Evolutionary conservation across 2,329 filamentous ascomycete genomes (phyloP), one percentile per base, ranked within the genome.

Genomic region (Stemphylium lycopersici): DNA sequence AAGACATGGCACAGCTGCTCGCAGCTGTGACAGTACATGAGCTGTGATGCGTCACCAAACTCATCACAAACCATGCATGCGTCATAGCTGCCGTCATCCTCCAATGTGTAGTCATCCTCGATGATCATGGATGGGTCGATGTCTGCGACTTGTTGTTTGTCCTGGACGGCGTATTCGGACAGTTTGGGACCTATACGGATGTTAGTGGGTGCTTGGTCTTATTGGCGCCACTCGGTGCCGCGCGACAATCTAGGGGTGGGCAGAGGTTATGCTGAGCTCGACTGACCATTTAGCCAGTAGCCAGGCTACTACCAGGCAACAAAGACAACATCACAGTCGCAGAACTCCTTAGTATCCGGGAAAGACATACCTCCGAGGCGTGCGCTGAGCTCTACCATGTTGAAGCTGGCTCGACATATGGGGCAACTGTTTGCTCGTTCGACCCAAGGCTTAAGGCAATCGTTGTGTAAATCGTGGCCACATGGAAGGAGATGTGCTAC

Each of bases 341-440:
- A 63, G 41, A 52, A 41, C 26, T 55, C 55, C 46, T 38, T 56
- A 45, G 45, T 32, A 52, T 63, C 62, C 56, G 55, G 51, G 58
- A 54, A 58, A 67, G 49, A 70, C 68, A 66, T 84, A 95, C 91
- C 91, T 81, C 91, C 90, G 69, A 92, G 79, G 64, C 83, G 86
- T 70, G 90, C 86, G 75, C 89, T 89, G 58, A 99, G 87, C 73
- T 95, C 87, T 63, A 99, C 93, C 67, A 89, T 80, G 77, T 98
- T 93, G 80, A 99, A 98, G 60, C 84, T 87, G 68, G 91, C 90
- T 65, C 95, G 90, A 78, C 95, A 99, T 76, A 99, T 96, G 40
- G 95, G 95, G 76, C 95, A 99, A 73, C 93, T 97, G 78, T 98
- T 99, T 61, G 95, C 93, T 75, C 96, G 90, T 77, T 96, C 91